Evolutionary conservation across 2,329 filamentous ascomycete species (phyloP), one percentile per base, ranked within the genome.

Genomic region (Aspergillus intermedius): DNA sequence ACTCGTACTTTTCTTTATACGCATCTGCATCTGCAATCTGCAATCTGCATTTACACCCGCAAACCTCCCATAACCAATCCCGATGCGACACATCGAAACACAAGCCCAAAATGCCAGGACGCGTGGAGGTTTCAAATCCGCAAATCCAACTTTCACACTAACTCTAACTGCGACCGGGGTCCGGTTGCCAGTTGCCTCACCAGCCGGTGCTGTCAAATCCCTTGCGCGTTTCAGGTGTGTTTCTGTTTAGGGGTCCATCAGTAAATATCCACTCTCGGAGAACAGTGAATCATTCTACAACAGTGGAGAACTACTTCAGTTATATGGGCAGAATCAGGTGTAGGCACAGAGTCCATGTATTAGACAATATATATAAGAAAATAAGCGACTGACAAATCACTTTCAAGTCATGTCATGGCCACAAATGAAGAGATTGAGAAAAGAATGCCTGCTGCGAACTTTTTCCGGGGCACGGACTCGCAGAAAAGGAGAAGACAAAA

Each of bases 401-500:
- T 3, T 19, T 39, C n/a, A 39, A 19, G 25, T 12, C 25, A 30
- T 30, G 25, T 30, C 25, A 30, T 12, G 25, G 8, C 12, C 25
- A 30, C 25, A 30, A 30, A 28, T n/a, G 25, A 28, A 28, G 5
- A 39, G 19, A 6, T 19, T 9, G 40, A 23, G 39, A 49, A 55
- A 48, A 22, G 47, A 50, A 42, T 43, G 49, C 52, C 54, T 49
- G 54, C 50, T 53, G 52, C 48, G 46, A 40, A 22, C 21, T 42
- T 50, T 45, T 44, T 48, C 50, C 49, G 45, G 47, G 39, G 45
- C 51, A 44, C 48, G 46, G 49, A 54, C 51, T 51, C 46, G 51
- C 52, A 57, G 51, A 52, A 37, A 15, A 37, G 7, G 9, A 19
- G 34, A 37, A 37, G 17, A 37, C 10, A 30, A 30, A 28, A 28